These are phyloP conservation scores for Botrytis elliptica DNA, from an alignment of 2,329 filamentous ascomycete species.

Conservation along the genomic window DNA sequence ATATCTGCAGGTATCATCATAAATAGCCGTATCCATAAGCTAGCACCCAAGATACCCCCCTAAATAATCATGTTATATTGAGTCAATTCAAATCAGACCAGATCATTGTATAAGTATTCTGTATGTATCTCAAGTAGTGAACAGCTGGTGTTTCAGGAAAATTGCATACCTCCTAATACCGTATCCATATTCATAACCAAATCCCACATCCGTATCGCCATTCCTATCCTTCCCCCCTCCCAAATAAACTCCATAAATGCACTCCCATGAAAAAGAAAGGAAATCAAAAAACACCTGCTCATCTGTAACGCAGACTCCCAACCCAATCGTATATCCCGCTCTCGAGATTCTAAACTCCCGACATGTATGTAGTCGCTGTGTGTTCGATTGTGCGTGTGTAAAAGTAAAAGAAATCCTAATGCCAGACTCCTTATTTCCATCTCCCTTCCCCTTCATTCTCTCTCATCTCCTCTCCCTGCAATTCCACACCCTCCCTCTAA, in stretches of 20 bases:
- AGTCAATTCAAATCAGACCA: background rate
- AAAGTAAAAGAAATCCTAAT: background rate
- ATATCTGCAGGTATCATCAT: background rate
- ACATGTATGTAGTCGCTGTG: background rate
- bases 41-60: background rate
- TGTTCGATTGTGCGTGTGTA: background rate
- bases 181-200: conserved; percentile 1
- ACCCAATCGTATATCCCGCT: background rate
- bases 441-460: background rate
- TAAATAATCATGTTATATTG: background rate
- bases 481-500: conserved; percentile 37
- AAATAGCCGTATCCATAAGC: background rate
- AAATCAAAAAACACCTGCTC: conserved; percentile 3
- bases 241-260: background rate
- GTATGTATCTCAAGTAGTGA: background rate
- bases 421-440: background rate
- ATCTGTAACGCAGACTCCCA: background rate
- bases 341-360: background rate
- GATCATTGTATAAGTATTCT: background rate
- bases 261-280: background rate
- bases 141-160: background rate
- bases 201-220: background rate
- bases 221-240: background rate
- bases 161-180: background rate
- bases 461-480: background rate